Base-by-base conservation (phyloP, 176 grass and related monocot species). In the Carex pumila region DNA sequence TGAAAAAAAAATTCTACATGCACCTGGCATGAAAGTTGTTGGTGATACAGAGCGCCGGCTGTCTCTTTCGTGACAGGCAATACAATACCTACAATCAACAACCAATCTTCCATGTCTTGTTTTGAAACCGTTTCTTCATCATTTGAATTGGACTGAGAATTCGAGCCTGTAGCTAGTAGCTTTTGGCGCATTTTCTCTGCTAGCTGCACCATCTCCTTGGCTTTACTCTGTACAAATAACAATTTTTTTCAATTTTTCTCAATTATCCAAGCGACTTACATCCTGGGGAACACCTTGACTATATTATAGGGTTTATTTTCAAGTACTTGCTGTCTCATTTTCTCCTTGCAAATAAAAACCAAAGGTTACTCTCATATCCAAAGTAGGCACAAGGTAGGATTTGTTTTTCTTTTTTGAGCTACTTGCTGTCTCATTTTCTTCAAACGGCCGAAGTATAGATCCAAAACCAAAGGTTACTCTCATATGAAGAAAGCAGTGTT, bases 71-170 rank as follows among this genome's bases (percentile, higher is more conserved):
- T 96, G 70, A 99, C 97, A 10, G 93, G 97, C 18, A 91, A 96
- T 52, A 84, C 93, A 52, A 99, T 92, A 75, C 97, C 93, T 3
- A 99, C 90, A 68, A 90, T 99, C 81, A 99, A 80, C 58, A 99
- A 83, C 93, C 86, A 99, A 91, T 99, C 97, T 91, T 99, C 93
- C 90, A 99, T 96, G 59, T 99, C 97, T 89, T 99, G 97, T 86
- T 99, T 99, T 71, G 96, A 95, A 4, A 85, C 93, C 91, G 96
- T 88, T 77, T 96, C 97, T 84, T 96, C 97, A 82, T 99, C 93
- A 85, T 87, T 89, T 21, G 93, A 84, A 88, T 89, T 98, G 21
- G 72, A 56, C 85, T 94, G 89, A 53, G 81, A 18, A 74, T 76
- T 91, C 17, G 87, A 85, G 54, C 91, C 43, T 68, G 81, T 91